Evolutionary conservation across 2,329 filamentous ascomycete genomes (phyloP).

Genomic region (Curvularia sp.): DNA sequence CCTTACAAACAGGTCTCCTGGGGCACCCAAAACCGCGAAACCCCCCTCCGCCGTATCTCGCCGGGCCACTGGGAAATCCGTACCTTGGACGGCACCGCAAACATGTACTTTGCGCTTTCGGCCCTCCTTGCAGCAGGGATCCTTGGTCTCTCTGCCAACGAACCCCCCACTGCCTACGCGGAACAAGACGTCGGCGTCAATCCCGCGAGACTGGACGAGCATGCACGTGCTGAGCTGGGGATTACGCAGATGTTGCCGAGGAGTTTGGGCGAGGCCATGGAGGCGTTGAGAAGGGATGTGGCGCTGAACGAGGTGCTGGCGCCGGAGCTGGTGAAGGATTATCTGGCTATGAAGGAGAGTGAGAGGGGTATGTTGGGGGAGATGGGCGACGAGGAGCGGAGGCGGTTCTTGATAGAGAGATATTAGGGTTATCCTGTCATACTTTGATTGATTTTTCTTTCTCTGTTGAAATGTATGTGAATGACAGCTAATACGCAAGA

Average conservation of each 20-base stretch:
- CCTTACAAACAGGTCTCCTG: constrained; percentile 73
- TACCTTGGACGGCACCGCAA: constrained; percentile 78
- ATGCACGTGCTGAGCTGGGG: constrained; percentile 59
- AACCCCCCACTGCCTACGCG: constrained; percentile 56
- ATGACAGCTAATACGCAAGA: neutral
- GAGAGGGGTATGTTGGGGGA: constrained; percentile 61
- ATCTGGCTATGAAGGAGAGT: constrained; percentile 64
- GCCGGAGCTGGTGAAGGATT: constrained; percentile 61
- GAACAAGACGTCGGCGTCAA: constrained; percentile 62
- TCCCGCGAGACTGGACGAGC: constrained; percentile 32
- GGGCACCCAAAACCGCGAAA: constrained; percentile 82
- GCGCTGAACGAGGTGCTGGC: constrained; percentile 58
- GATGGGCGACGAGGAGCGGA: constrained; percentile 59
- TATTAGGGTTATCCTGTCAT: constrained; percentile 56
- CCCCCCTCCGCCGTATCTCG: constrained; percentile 71
- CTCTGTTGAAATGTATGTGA: neutral
- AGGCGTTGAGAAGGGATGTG: constrained; percentile 58
- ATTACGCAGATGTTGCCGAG: constrained; percentile 63
- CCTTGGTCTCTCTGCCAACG: constrained; percentile 57
- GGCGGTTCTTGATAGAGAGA: constrained; percentile 69
- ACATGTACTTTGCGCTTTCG: constrained; percentile 74
- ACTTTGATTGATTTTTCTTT: neutral
- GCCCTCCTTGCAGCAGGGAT: constrained; percentile 68
- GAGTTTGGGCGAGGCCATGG: constrained; percentile 63
- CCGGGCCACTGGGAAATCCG: constrained; percentile 79